These are phyloP conservation scores for Actinidia arguta DNA, from an alignment of 179 eudicot species.

Conservation along the genomic window DNA sequence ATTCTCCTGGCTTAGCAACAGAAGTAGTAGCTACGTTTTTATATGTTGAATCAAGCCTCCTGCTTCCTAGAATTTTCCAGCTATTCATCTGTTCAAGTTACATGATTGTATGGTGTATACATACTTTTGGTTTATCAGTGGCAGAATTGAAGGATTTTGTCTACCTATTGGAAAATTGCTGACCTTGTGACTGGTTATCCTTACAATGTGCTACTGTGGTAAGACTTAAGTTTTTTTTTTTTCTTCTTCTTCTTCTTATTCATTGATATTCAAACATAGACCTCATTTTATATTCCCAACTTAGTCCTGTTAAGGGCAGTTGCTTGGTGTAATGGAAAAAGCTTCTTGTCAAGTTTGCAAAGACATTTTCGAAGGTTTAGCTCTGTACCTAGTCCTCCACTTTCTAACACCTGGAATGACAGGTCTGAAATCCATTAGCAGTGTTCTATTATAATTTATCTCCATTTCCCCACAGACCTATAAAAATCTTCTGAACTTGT, in stretches of 20 bases:
- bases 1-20: background rate
- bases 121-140: constrained; percentile 50
- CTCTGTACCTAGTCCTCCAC: background rate
- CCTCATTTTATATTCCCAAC: background rate
- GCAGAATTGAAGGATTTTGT: constrained; percentile 76
- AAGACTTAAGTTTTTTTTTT: constrained; percentile 28
- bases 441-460: background rate
- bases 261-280: background rate
- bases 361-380: background rate
- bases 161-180: constrained; percentile 77
- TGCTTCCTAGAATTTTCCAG: background rate
- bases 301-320: background rate
- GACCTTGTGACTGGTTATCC: constrained; percentile 87
- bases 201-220: constrained; percentile 89
- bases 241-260: background rate
- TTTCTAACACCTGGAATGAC: constrained; percentile 12
- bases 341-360: background rate
- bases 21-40: background rate
- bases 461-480: background rate
- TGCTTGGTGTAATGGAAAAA: background rate
- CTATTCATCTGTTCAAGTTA: background rate
- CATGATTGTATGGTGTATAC: constrained; percentile 7
- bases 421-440: background rate
- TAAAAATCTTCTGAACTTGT: no score
- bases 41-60: background rate